Evolutionary conservation across 306 rosid species (phyloP), one percentile per base, ranked within the genome.

Genomic region (Sophora flavescens): DNA sequence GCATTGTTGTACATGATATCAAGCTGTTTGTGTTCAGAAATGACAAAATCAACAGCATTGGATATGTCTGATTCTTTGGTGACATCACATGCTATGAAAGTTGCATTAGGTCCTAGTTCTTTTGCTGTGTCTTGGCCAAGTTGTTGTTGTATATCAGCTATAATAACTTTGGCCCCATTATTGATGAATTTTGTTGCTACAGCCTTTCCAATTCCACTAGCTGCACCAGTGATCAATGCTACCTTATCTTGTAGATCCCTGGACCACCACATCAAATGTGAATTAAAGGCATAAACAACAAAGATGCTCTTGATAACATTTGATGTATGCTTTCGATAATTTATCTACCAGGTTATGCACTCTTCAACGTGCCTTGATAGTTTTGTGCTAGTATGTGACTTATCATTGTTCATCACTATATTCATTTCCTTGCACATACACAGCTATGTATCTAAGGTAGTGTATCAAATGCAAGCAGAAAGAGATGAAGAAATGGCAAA

Each of bases 151-250:
- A 92, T 81, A 84, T 94, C 97, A 9, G 98, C 97, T 50, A 94
- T 83, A 11, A 94, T 88, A 30, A 94, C 96, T 82, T 85, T 90
- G 54, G 98, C 96, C n/a, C 98, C 98, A 48, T 94, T 87, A 39
- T 78, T 85, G 78, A 92, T 84, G 77, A 94, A 94, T 70, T 85
- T 84, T 15, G 80, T 65, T 45, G 96, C 97, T 11, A 91, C 74
- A 48, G 92, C 93, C 64, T 89, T 92, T 63, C 98, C 98, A 61
- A 95, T 92, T 74, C 97, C 98, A 61, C 90, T 90, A 62, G 96
- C 97, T 76, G 90, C 98, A 10, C 97, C 98, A 1, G 98, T 94
- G n/a, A 94, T 92, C 69, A 94, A 79, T 44, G 98, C 98, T 62
- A 92, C 97, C 83, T 91, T 92, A 59, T 91, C 91, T 78, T 89